Conservation (phyloP, 306 rosid genomes). For the Begonia masoniana region DNA sequence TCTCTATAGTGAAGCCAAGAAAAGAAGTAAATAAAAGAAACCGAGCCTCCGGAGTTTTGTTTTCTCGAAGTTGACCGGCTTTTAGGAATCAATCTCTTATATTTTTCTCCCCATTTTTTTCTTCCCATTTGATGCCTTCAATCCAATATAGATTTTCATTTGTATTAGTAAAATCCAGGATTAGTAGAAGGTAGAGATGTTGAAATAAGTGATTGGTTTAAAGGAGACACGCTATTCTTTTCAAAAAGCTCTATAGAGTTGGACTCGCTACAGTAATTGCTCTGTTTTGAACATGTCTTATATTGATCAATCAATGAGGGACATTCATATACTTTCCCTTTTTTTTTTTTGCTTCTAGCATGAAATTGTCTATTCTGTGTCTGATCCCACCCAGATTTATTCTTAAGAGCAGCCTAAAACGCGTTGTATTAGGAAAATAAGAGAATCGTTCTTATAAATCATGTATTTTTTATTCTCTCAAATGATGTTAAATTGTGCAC, state of each 20-base stretch:
- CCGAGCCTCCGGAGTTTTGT: slow-evolving; percentile 1
- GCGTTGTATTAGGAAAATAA: too few species aligned
- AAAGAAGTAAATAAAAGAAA: slow-evolving; percentile 43
- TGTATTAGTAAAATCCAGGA: slow-evolving; percentile 7
- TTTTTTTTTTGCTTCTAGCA: not conserved
- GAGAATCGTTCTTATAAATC: too few species aligned
- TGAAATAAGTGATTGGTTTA: slow-evolving; percentile 7
- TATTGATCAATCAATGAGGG: not conserved
- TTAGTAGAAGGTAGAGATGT: slow-evolving; percentile 6
- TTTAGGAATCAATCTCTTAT: not conserved
- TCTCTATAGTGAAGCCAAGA: slow-evolving; percentile 79
- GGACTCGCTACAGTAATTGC: not conserved
- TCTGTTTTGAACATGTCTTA: slow-evolving; percentile 5
- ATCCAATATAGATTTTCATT: too few species aligned
- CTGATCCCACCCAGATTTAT: too few species aligned
- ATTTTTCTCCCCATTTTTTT: too few species aligned
- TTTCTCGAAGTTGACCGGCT: not conserved
- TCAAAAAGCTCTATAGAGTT: slow-evolving; percentile 3
- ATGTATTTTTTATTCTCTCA: too few species aligned
- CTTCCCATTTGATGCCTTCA: too few species aligned
- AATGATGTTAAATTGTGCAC: too few species aligned
- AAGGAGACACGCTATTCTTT: slow-evolving; percentile 9
- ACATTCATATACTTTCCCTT: not conserved
- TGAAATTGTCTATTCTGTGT: too few species aligned
- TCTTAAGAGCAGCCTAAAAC: too few species aligned